Percentiles rank a stretch among this genome's conserved stretches.
These are phyloP conservation scores for Colletotrichum coccodes DNA, from an alignment of 2,329 filamentous ascomycete genomes.

Conservation along the genomic window DNA sequence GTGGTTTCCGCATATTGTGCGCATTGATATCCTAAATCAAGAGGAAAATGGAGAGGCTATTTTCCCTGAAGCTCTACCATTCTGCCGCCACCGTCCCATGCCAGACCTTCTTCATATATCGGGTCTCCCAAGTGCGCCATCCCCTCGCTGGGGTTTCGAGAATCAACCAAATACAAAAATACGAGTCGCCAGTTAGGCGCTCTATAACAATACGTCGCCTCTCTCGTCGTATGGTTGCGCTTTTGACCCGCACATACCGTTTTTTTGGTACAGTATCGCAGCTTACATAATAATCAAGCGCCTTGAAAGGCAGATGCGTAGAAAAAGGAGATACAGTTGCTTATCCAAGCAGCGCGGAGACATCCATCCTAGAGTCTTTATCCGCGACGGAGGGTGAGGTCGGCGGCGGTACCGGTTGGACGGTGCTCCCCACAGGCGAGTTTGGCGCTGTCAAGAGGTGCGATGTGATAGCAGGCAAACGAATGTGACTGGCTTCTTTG, in stretches of 20 bases:
- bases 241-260: not conserved
- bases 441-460: conserved; percentile 47
- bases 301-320: not conserved
- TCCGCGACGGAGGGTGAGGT: conserved; percentile 35
- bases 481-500: conserved; percentile 14
- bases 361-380: conserved; percentile 31
- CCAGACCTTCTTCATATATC: conserved; percentile 12
- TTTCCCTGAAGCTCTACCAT: not conserved
- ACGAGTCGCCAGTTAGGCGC: not conserved
- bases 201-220: not conserved
- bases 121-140: conserved; percentile 24
- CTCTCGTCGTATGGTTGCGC: not conserved
- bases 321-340: not conserved
- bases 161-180: not conserved
- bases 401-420: conserved; percentile 14
- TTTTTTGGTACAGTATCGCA: conserved; percentile 3
- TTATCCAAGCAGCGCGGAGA: conserved; percentile 22
- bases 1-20: not conserved
- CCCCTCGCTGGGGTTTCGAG: conserved; percentile 20
- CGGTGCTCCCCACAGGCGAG: conserved; percentile 38
- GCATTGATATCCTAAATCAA: not conserved
- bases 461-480: conserved; percentile 4
- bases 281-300: not conserved
- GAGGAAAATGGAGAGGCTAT: not conserved
- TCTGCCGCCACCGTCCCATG: conserved; percentile 9